phyloP scores from a whole-genome alignment of 116 monocot genomes.

The Phalaenopsis hybrid region DNA sequence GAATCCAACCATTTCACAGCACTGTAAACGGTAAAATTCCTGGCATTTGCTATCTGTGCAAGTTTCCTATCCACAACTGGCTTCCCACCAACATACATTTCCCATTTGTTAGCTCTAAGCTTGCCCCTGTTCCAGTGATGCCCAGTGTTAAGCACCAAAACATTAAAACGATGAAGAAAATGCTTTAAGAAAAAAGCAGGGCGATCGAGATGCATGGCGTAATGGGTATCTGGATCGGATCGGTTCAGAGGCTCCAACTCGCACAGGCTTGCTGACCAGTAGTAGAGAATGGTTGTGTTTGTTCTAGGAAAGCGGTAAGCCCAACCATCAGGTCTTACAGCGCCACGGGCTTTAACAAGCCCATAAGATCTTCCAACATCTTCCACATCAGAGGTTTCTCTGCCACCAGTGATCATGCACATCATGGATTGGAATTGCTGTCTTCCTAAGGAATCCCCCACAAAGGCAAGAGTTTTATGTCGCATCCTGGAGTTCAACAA shows the following conservation, averaged over 20 bases:
- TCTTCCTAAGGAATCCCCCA: constrained; percentile 43
- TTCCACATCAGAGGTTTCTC: too few relatives aligned
- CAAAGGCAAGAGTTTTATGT: constrained; percentile 36
- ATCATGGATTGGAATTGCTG: constrained; percentile 31
- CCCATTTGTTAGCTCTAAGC: constrained; percentile 30
- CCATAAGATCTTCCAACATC: too few relatives aligned
- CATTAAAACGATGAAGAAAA: constrained; percentile 25
- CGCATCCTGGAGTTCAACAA: constrained; percentile 26
- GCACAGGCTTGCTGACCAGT: too few relatives aligned
- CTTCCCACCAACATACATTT: constrained; percentile 27
- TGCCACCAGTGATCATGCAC: too few relatives aligned
- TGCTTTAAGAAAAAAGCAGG: constrained; percentile 25
- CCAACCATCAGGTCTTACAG: too few relatives aligned
- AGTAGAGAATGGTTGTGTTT: too few relatives aligned
- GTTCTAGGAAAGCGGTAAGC: too few relatives aligned
- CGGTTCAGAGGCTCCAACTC: constrained; percentile 23
- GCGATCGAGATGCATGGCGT: constrained; percentile 49
- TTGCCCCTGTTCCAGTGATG: constrained; percentile 51
- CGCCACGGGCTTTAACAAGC: too few relatives aligned
- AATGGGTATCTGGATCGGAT: constrained; percentile 17
- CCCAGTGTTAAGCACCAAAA: constrained; percentile 40
- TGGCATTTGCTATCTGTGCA: constrained; percentile 29
- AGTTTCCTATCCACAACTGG: constrained; percentile 23
- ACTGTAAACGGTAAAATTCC: constrained; percentile 29
- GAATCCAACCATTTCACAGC: constrained; percentile 38